Conservation (phyloP, 1,284 basidiomycete genomes). For the Puccinia brachypodii region DNA sequence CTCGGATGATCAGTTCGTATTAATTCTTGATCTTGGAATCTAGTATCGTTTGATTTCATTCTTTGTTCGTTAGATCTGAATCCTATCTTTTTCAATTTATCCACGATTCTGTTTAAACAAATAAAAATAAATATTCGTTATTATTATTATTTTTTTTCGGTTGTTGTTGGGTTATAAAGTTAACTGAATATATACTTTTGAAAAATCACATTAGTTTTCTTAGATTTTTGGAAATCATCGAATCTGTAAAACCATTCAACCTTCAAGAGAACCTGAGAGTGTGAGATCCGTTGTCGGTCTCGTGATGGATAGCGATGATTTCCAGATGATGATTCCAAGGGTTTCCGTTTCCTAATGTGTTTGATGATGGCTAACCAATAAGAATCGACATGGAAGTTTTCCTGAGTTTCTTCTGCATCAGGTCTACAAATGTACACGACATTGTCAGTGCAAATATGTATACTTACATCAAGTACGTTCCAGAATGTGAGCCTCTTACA, state of each 20-base stretch:
- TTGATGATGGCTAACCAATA: constrained; percentile 23
- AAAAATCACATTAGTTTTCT: neutral
- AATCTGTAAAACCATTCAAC: constrained; percentile 28
- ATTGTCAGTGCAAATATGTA: neutral
- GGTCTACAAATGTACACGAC: neutral
- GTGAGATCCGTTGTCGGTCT: neutral
- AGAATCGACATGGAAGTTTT: neutral
- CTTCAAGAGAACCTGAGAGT: neutral
- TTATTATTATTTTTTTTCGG: neutral
- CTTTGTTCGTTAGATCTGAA: constrained; percentile 8
- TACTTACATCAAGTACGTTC: no score
- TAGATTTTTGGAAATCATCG: constrained; percentile 3
- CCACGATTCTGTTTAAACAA: neutral
- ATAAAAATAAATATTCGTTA: neutral
- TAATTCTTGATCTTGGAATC: constrained; percentile 26
- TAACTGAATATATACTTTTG: constrained; percentile 7
- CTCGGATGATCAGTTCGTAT: constrained; percentile 14
- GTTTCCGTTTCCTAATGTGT: neutral
- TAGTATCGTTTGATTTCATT: neutral
- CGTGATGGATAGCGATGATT: neutral
- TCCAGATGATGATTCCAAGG: neutral
- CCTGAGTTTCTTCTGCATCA: neutral
- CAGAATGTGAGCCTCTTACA: neutral
- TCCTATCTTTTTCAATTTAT: constrained; percentile 6
- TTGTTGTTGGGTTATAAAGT: neutral